Percentiles rank a stretch among this genome's conserved stretches.
phyloP scores from a whole-genome alignment of 169 alveolate genomes.

The Plasmodium vivax region DNA sequence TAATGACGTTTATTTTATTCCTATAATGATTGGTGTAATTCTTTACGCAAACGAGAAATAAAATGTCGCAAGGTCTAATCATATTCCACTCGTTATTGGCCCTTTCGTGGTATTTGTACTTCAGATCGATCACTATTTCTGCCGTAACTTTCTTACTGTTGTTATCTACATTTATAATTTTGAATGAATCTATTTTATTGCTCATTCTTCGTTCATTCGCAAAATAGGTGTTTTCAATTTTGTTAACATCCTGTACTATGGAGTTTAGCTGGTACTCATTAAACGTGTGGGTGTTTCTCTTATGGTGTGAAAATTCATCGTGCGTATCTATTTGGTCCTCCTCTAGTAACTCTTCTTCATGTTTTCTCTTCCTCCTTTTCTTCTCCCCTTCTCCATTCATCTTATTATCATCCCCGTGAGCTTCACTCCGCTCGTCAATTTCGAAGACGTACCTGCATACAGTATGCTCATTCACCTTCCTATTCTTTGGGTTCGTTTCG shows the following conservation, averaged over 20 bases:
- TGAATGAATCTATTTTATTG: constrained; percentile 54
- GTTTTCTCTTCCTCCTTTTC: constrained; percentile 21
- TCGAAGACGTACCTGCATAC: constrained; percentile 65
- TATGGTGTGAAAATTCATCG: background rate
- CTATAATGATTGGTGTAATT: constrained; percentile 61
- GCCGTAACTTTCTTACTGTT: constrained; percentile 33
- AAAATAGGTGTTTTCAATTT: constrained; percentile 66
- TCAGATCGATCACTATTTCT: constrained; percentile 55
- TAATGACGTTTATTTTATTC: constrained; percentile 56
- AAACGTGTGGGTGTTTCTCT: background rate
- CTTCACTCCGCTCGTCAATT: constrained; percentile 18
- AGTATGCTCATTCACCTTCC: constrained; percentile 40
- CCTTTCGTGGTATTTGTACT: constrained; percentile 47
- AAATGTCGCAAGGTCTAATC: constrained; percentile 62
- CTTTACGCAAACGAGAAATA: constrained; percentile 67
- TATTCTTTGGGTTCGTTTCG: constrained; percentile 81
- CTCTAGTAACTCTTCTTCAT: background rate
- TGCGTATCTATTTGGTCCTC: background rate
- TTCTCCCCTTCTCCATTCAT: background rate
- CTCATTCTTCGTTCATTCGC: constrained; percentile 73
- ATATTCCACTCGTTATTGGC: constrained; percentile 67
- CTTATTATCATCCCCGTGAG: background rate
- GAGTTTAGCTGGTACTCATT: constrained; percentile 72
- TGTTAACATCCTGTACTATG: constrained; percentile 39
- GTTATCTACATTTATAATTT: constrained; percentile 42